Conservation (phyloP, 306 rosid genomes). For the Cicer yamashitae region DNA sequence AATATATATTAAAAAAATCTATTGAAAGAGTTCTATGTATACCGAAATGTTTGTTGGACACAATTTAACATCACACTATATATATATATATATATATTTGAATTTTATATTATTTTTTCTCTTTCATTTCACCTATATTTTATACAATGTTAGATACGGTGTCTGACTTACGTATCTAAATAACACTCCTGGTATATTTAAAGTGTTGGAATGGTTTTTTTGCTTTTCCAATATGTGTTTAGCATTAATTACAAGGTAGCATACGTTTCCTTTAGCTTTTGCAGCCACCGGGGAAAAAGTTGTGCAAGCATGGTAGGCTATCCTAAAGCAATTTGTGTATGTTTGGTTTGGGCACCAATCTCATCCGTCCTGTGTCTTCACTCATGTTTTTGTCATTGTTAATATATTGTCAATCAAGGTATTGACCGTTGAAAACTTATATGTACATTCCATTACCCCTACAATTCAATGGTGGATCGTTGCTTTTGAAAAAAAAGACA, state of each 20-base stretch:
- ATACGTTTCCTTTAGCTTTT: constrained; percentile 18
- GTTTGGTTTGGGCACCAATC: constrained; percentile 29
- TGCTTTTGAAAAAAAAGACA: neutral
- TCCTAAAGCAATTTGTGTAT: constrained; percentile 2
- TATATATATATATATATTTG: too few relatives aligned
- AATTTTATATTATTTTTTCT: too few relatives aligned
- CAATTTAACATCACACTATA: too few relatives aligned
- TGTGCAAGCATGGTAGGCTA: neutral
- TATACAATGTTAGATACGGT: too few relatives aligned
- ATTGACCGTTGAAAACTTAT: constrained; percentile 1
- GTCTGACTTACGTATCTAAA: too few relatives aligned
- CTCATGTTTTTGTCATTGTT: neutral
- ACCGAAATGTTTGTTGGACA: too few relatives aligned
- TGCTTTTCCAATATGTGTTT: neutral
- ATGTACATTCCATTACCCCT: neutral
- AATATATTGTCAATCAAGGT: constrained; percentile 12
- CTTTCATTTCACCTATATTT: too few relatives aligned
- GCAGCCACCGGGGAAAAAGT: constrained; percentile 5
- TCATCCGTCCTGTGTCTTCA: neutral
- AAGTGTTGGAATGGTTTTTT: neutral
- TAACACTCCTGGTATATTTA: too few relatives aligned
- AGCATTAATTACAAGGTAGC: neutral
- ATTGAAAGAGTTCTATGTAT: too few relatives aligned
- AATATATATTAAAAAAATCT: neutral
- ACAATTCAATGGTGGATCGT: constrained; percentile 3